Evolutionary conservation across 495 filamentous ascomycete species (phyloP).

Genomic region (Neurospora sp.): DNA sequence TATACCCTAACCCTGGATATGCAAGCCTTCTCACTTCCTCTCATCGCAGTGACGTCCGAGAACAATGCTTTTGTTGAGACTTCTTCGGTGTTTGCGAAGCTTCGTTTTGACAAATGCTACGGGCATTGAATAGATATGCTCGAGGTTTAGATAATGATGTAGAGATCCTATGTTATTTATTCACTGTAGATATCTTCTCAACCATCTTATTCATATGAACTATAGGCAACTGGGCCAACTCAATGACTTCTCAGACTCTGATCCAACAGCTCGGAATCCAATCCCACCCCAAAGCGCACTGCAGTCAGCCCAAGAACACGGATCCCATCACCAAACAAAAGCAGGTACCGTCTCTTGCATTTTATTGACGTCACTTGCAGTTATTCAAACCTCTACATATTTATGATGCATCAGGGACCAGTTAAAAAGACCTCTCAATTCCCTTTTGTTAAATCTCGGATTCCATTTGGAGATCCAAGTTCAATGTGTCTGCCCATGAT

Average conservation of each 20-base stretch:
- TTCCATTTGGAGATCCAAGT: neutral
- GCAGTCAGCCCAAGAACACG: neutral
- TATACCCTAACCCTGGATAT: neutral
- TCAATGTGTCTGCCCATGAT: neutral
- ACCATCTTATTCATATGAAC: too few relatives aligned
- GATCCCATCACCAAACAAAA: neutral
- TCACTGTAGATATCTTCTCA: too few relatives aligned
- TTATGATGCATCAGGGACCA: neutral
- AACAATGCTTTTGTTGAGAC: neutral
- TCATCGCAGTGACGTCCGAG: neutral
- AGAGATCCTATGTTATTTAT: too few relatives aligned
- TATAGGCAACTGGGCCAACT: too few relatives aligned
- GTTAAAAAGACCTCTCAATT: neutral
- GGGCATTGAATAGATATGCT: neutral
- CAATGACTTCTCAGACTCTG: neutral
- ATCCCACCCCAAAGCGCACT: neutral
- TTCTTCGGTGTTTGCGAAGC: neutral
- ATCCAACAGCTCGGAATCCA: neutral
- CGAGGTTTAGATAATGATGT: too few relatives aligned
- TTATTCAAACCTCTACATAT: too few relatives aligned
- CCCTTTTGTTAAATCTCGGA: too few relatives aligned
- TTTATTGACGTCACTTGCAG: neutral
- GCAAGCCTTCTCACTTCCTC: too few relatives aligned
- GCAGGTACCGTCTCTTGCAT: neutral
- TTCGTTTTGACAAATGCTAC: neutral